Evolutionary conservation across 371 early-diverging fungal genomes (phyloP).

Genomic region (Lichtheimia ramosa): DNA sequence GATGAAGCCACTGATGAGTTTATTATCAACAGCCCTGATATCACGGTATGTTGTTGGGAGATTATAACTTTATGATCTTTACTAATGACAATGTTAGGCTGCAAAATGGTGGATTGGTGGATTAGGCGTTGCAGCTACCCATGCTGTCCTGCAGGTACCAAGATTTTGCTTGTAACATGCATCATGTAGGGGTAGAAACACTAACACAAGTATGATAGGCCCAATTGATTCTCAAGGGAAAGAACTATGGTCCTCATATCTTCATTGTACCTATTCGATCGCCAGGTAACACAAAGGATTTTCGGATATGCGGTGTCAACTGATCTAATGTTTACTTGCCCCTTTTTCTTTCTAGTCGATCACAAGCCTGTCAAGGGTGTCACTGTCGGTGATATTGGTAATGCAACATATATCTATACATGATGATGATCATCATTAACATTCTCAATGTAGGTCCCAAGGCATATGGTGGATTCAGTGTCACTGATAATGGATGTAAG

Average conservation of each 20-base stretch:
- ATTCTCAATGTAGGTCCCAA: conserved; percentile 63
- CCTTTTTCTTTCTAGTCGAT: conserved; percentile 46
- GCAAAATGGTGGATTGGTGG: conserved; percentile 95
- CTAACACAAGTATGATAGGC: conserved; percentile 43
- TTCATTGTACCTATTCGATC: conserved; percentile 87
- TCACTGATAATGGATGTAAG: conserved; percentile 84
- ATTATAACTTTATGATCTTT: conserved; percentile 7
- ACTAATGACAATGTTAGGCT: conserved; percentile 32
- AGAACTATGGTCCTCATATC: conserved; percentile 77
- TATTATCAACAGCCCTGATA: conserved; percentile 76
- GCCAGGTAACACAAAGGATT: conserved; percentile 27
- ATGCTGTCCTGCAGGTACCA: conserved; percentile 71
- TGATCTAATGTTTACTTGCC: background rate
- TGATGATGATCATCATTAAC: too few species aligned
- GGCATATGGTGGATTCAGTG: conserved; percentile 65
- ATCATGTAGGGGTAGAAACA: too few species aligned
- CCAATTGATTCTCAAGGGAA: conserved; percentile 73
- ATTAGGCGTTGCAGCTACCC: conserved; percentile 62
- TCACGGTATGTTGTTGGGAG: conserved; percentile 44
- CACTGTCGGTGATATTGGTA: conserved; percentile 76
- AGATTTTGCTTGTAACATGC: too few species aligned
- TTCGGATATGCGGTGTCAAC: background rate
- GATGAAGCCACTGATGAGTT: conserved; percentile 78
- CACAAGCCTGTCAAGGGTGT: conserved; percentile 76
- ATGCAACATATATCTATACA: too few species aligned